phyloP scores from a whole-genome alignment of 495 filamentous ascomycete genomes.

The Penicillium paradoxum region DNA sequence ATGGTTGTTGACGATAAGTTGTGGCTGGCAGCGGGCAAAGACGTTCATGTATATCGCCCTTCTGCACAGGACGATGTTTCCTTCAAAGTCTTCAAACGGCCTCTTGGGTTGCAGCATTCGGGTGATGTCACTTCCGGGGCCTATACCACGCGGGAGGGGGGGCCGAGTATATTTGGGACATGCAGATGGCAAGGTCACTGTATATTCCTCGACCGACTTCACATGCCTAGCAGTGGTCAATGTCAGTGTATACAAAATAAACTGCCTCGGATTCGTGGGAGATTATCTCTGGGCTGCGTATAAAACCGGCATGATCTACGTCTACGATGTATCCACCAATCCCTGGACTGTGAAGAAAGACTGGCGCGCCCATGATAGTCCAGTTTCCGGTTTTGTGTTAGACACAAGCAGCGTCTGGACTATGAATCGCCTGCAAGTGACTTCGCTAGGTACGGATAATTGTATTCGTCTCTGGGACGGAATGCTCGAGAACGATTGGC shows the following conservation, averaged over 20 bases:
- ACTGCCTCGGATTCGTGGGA: slow-evolving; percentile 76
- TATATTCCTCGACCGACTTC: slow-evolving; percentile 75
- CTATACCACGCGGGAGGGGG: slow-evolving; percentile 63
- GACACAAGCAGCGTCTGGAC: slow-evolving; percentile 84
- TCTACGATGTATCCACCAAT: slow-evolving; percentile 76
- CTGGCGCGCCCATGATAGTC: slow-evolving; percentile 84
- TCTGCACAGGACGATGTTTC: slow-evolving; percentile 58
- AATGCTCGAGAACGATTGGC: slow-evolving; percentile 87
- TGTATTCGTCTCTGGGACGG: slow-evolving; percentile 87
- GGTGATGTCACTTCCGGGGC: slow-evolving; percentile 89
- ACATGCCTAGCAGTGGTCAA: slow-evolving; percentile 71
- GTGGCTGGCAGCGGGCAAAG: slow-evolving; percentile 86
- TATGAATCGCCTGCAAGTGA: slow-evolving; percentile 77
- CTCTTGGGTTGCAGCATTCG: slow-evolving; percentile 59
- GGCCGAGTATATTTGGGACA: slow-evolving; percentile 89
- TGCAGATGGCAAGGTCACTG: slow-evolving; percentile 85
- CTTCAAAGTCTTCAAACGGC: slow-evolving; percentile 66
- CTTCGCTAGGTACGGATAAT: slow-evolving; percentile 86
- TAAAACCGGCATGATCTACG: slow-evolving; percentile 90
- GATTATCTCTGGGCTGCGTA: slow-evolving; percentile 89
- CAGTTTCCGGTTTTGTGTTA: slow-evolving; percentile 68
- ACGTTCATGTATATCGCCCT: slow-evolving; percentile 78
- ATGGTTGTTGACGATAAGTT: slow-evolving; percentile 72
- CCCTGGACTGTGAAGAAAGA: slow-evolving; percentile 92
- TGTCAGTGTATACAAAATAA: slow-evolving; percentile 93